These are phyloP conservation scores for Podospora didyma DNA, from an alignment of 495 filamentous ascomycete species.

Conservation along the genomic window DNA sequence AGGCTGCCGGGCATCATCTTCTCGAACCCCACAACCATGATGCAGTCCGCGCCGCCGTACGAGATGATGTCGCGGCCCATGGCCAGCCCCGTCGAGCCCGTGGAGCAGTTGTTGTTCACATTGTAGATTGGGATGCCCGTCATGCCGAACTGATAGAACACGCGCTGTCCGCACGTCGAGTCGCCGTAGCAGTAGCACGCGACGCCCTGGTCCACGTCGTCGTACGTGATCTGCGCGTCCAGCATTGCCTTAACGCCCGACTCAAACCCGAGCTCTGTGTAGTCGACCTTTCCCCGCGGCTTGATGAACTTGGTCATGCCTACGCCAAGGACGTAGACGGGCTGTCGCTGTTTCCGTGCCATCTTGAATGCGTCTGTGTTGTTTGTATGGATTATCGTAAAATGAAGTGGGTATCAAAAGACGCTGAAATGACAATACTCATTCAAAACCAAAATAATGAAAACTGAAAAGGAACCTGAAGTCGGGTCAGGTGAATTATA, in stretches of 20 bases:
- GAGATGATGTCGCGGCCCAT: conserved; percentile 80
- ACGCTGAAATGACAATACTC: no score
- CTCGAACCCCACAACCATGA: conserved; percentile 92
- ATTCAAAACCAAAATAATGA: no score
- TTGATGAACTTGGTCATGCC: conserved; percentile 99
- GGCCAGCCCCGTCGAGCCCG: conserved; percentile 80
- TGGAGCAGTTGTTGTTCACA: conserved; percentile 98
- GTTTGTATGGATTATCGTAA: not conserved
- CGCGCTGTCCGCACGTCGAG: conserved; percentile 89
- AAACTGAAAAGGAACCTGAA: no score
- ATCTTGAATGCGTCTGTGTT: conserved; percentile 19
- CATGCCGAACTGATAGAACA: conserved; percentile 99
- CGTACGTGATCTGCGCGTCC: conserved; percentile 92
- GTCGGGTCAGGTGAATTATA: no score
- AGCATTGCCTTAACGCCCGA: conserved; percentile 94
- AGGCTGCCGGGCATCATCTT: conserved; percentile 95
- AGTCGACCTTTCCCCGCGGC: conserved; percentile 86
- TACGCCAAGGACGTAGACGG: conserved; percentile 84
- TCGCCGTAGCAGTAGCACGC: conserved; percentile 98
- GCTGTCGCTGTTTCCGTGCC: conserved; percentile 42
- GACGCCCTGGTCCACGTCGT: conserved; percentile 93
- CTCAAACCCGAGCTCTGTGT: conserved; percentile 88
- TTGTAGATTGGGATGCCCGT: conserved; percentile 94
- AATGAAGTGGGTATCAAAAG: no score
- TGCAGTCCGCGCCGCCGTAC: conserved; percentile 75